Evolutionary conservation across 495 filamentous ascomycete genomes (phyloP), one percentile per base, ranked within the genome.

Genomic region (Neurospora terricola): DNA sequence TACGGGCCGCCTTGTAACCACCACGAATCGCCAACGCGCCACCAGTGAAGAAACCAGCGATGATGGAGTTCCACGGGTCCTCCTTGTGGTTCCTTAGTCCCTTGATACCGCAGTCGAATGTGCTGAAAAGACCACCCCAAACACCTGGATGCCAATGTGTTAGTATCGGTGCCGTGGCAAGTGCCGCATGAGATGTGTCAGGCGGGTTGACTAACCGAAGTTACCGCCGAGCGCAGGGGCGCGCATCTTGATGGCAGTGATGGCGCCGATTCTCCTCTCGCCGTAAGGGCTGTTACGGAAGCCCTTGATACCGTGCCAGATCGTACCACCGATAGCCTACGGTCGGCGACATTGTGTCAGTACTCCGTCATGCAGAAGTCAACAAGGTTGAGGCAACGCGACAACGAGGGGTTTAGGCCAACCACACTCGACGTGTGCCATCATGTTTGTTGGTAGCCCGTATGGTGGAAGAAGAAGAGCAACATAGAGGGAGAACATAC

Each of bases 301-400:
- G 71, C 95, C 96, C 86, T 99, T 99, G 68, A 99, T 90, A 78
- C 96, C 96, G 84, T 99, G 96, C 96, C 96, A 99, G 81, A 98
- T 90, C 72, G 92, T 90, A 80, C 96, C 96, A 79, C 96, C 96
- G 76, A 99, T 94, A 72, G 91, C 90, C 90, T 93, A 76, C 10
- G 1, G 27, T 66, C 14, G 27, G 54, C 54, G 27, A 66, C 54
- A 66, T 66, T 66, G 54, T 66, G 54, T 66, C 54, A 66, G 54
- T 36, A 66, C 14, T 34, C 54, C n/a, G n/a, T n/a, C 27, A 66
- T 18, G 23, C 27, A 66, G 12, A 2, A 66, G 54, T 66, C 54
- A 66, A 34, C 27, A 66, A 34, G 2, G 54, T 66, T 16, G 27
- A 66, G 14, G 54, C 14, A 14, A 18, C 54, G 54, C 27, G 54